Conservation (phyloP, 352 stramenopile species). For the Globisporangium uncinulatum region DNA sequence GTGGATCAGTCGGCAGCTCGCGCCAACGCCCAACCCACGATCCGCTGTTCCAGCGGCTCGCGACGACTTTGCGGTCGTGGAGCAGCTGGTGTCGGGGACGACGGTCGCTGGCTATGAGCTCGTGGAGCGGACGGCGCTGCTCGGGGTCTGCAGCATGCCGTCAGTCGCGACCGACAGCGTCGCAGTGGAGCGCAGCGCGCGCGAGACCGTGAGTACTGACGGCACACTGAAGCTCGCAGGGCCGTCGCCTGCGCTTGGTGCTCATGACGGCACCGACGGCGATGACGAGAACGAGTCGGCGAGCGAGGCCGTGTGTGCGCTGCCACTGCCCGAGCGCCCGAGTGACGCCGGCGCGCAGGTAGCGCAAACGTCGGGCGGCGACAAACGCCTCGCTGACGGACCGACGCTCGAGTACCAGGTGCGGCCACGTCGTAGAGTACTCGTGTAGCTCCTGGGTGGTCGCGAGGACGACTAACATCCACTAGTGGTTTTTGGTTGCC, state of each 20-base stretch:
- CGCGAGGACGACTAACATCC: no score
- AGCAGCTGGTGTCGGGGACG: slow-evolving; percentile 30
- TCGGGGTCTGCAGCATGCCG: slow-evolving; percentile 59
- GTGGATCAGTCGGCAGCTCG: slow-evolving; percentile 38
- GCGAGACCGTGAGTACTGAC: background rate
- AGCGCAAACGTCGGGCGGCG: background rate
- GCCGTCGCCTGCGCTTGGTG: background rate
- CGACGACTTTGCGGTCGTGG: slow-evolving; percentile 22
- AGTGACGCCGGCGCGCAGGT: slow-evolving; percentile 10
- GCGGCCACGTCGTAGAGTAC: background rate
- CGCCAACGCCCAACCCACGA: slow-evolving; percentile 22
- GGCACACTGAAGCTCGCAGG: slow-evolving; percentile 2
- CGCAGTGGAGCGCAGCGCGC: background rate
- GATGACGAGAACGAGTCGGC: background rate
- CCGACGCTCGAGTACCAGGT: slow-evolving; percentile 72
- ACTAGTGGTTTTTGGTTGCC: no score
- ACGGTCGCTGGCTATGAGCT: slow-evolving; percentile 66
- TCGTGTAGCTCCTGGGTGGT: no score
- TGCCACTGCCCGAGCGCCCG: slow-evolving; percentile 11
- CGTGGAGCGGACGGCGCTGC: slow-evolving; percentile 52
- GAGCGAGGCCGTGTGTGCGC: slow-evolving; percentile 1
- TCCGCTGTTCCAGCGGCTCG: background rate
- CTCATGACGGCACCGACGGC: background rate
- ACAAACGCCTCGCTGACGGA: slow-evolving; percentile 20
- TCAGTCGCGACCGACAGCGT: background rate